These are phyloP conservation scores for Thermothielavioides terrestris DNA, from an alignment of 495 filamentous ascomycete species.

Conservation along the genomic window DNA sequence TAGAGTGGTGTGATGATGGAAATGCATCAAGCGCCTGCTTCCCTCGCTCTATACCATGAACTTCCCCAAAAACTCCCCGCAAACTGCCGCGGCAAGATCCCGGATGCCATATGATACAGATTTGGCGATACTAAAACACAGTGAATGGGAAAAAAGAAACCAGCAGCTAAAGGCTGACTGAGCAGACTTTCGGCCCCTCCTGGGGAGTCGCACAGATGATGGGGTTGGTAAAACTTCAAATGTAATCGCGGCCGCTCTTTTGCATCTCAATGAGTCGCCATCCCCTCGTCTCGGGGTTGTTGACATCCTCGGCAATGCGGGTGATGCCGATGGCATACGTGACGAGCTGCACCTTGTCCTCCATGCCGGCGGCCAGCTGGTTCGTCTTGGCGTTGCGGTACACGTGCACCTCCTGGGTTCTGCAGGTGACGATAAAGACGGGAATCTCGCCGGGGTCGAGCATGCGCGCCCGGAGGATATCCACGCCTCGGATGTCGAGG, in stretches of 20 bases:
- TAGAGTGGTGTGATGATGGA: slow-evolving; percentile 23
- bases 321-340: slow-evolving; percentile 97
- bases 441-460: slow-evolving; percentile 96
- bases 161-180: background rate
- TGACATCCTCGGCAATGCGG: slow-evolving; percentile 85
- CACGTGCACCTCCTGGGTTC: slow-evolving; percentile 97
- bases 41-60: slow-evolving; percentile 12
- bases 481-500: slow-evolving; percentile 87
- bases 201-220: background rate
- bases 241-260: slow-evolving; percentile 91
- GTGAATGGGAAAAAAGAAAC: slow-evolving; percentile 1
- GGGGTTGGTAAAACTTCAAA: slow-evolving; percentile 2
- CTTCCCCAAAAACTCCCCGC: slow-evolving; percentile 14
- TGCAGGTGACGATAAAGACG: slow-evolving; percentile 91
- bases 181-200: background rate
- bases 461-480: slow-evolving; percentile 79
- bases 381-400: slow-evolving; percentile 85
- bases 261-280: slow-evolving; percentile 98
- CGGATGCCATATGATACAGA: slow-evolving; percentile 21
- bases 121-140: slow-evolving; percentile 13
- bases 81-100: slow-evolving; percentile 9
- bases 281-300: slow-evolving; percentile 89
- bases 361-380: slow-evolving; percentile 93
- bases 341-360: slow-evolving; percentile 95
- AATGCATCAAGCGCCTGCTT: slow-evolving; percentile 21